phyloP scores from a whole-genome alignment of 1,139 yeast species.

The Suhomyces maxii region DNA sequence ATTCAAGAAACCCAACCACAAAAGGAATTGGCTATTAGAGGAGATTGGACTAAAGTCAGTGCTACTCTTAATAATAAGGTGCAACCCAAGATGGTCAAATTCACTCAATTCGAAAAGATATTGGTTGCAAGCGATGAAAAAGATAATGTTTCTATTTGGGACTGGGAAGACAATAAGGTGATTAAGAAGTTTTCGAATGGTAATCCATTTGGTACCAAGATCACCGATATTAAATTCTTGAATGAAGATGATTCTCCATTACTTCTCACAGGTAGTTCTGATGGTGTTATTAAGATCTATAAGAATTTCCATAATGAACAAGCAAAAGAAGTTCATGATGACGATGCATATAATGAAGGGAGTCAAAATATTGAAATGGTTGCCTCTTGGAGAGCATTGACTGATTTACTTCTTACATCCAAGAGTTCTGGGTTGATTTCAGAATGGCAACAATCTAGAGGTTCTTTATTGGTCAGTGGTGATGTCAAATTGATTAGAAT shows the following conservation, averaged over 20 bases:
- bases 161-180: conserved; percentile 66
- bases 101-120: conserved; percentile 89
- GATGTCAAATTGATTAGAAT: conserved; percentile 88
- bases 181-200: conserved; percentile 76
- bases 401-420: conserved; percentile 79
- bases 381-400: conserved; percentile 91
- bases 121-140: conserved; percentile 81
- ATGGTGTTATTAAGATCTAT: conserved; percentile 87
- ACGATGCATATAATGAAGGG: conserved; percentile 26
- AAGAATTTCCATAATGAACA: conserved; percentile 63
- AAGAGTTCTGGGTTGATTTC: conserved; percentile 81
- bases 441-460: conserved; percentile 97
- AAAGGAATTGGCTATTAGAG: conserved; percentile 77
- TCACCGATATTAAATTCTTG: conserved; percentile 81
- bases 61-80: conserved; percentile 68
- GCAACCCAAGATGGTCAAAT: conserved; percentile 75
- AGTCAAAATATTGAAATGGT: conserved; percentile 55
- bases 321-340: conserved; percentile 24
- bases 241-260: conserved; percentile 92
- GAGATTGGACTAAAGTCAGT: conserved; percentile 78
- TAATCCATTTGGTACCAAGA: conserved; percentile 83
- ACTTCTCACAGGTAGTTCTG: conserved; percentile 85
- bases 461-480: conserved; percentile 88
- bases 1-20: conserved; percentile 89
- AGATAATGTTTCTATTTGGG: conserved; percentile 84